Evolutionary conservation across 768 basidiomycete genomes (phyloP).

Genomic region (Tephrocybe sp.): DNA sequence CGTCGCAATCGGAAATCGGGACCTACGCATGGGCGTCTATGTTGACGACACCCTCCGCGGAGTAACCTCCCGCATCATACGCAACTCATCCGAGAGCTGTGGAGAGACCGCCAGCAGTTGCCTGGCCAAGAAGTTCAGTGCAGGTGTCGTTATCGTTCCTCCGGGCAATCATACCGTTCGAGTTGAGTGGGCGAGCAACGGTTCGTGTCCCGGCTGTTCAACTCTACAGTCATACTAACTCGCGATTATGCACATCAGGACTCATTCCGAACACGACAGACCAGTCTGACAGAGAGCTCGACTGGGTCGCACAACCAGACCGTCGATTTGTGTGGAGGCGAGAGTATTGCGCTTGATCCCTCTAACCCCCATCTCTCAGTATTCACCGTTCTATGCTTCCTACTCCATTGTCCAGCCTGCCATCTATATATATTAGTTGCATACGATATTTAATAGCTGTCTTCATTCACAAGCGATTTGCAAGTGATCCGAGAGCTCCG

Average conservation of each 20-base stretch:
- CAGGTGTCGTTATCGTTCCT: slow-evolving; percentile 17
- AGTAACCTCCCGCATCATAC: slow-evolving; percentile 14
- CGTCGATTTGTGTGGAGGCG: slow-evolving; percentile 15
- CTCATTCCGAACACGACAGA: slow-evolving; percentile 9
- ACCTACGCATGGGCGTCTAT: slow-evolving; percentile 20
- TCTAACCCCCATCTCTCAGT: background rate
- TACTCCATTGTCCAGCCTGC: too few species aligned
- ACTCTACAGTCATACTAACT: background rate
- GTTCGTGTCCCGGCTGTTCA: slow-evolving; percentile 5
- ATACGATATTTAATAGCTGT: too few species aligned
- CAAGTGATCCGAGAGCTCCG: too few species aligned
- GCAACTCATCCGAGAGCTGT: slow-evolving; percentile 18
- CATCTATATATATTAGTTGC: too few species aligned
- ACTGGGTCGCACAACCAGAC: slow-evolving; percentile 14
- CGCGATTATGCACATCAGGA: slow-evolving; percentile 3
- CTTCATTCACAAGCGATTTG: too few species aligned
- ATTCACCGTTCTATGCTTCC: too few species aligned
- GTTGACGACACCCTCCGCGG: slow-evolving; percentile 18
- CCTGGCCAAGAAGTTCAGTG: slow-evolving; percentile 17
- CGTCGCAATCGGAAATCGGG: slow-evolving; percentile 20
- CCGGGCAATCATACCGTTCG: slow-evolving; percentile 22
- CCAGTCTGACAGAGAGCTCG: slow-evolving; percentile 7
- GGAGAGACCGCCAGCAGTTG: slow-evolving; percentile 18
- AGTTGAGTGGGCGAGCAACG: slow-evolving; percentile 22
- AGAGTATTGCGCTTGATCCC: slow-evolving; percentile 12